Evolutionary conservation across 1,284 basidiomycete genomes (phyloP).

Genomic region (Ganoderma lingzhi): DNA sequence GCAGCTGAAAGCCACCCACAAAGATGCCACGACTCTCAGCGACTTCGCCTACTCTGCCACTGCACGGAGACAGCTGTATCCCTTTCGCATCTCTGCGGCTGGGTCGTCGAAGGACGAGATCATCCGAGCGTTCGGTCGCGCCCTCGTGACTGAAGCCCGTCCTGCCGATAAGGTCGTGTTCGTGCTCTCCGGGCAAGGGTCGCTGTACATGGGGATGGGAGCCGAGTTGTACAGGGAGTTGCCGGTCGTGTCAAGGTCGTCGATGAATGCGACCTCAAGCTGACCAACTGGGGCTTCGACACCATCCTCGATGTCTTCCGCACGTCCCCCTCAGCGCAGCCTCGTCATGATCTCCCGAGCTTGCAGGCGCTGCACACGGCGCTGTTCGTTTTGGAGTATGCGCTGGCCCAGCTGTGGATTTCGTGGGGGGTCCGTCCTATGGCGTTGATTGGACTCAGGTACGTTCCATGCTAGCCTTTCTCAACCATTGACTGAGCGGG

Average conservation of each 20-base stretch:
- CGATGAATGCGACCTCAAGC: slow-evolving; percentile 62
- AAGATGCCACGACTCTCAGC: slow-evolving; percentile 42
- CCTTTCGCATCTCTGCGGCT: slow-evolving; percentile 58
- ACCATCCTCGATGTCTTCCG: slow-evolving; percentile 59
- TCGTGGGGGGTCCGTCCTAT: slow-evolving; percentile 68
- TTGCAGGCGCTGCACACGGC: slow-evolving; percentile 61
- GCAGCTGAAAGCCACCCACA: slow-evolving; percentile 49
- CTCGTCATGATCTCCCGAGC: slow-evolving; percentile 40
- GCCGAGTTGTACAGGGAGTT: slow-evolving; percentile 57
- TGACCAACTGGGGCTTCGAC: slow-evolving; percentile 57
- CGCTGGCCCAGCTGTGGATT: slow-evolving; percentile 65
- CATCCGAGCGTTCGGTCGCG: slow-evolving; percentile 48
- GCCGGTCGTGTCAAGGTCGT: slow-evolving; percentile 56
- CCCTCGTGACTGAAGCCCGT: slow-evolving; percentile 44
- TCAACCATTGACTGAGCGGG: slow-evolving; percentile 10
- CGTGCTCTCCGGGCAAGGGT: slow-evolving; percentile 77
- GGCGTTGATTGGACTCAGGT: slow-evolving; percentile 76
- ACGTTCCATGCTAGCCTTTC: slow-evolving; percentile 25
- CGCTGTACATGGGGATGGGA: slow-evolving; percentile 74
- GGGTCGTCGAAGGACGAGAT: slow-evolving; percentile 54
- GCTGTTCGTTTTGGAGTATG: slow-evolving; percentile 67
- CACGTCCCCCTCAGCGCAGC: slow-evolving; percentile 28
- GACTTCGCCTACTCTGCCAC: slow-evolving; percentile 73
- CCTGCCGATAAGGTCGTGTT: slow-evolving; percentile 53
- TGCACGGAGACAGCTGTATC: slow-evolving; percentile 64